Conservation (phyloP, 2,329 filamentous ascomycete genomes). For the Ascochyta pisi region DNA sequence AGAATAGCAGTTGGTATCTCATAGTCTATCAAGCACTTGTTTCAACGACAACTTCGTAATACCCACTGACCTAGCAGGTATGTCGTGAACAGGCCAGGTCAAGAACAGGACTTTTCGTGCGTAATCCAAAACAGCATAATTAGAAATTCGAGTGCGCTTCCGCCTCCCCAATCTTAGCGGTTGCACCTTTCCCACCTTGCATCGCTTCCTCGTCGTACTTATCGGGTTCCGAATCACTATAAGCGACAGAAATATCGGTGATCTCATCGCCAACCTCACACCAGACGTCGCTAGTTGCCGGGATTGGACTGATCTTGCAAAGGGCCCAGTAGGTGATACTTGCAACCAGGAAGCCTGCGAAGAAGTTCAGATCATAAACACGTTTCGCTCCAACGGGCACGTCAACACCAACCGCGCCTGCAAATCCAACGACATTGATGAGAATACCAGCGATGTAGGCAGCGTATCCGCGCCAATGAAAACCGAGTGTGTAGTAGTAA, state of each 20-base stretch:
- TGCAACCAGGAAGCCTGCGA: constrained; percentile 79
- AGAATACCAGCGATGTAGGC: constrained; percentile 85
- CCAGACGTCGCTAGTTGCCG: constrained; percentile 77
- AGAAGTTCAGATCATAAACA: constrained; percentile 91
- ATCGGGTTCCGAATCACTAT: constrained; percentile 32
- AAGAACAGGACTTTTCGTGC: not conserved
- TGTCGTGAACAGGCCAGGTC: constrained; percentile 6
- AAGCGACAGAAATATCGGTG: constrained; percentile 35
- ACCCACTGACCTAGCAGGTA: not conserved
- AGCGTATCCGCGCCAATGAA: constrained; percentile 83
- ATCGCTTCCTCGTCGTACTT: constrained; percentile 39
- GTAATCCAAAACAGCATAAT: not conserved
- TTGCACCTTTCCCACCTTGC: constrained; percentile 25
- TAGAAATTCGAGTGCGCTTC: not conserved
- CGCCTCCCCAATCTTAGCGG: constrained; percentile 15
- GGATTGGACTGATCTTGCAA: constrained; percentile 73
- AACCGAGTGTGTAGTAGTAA: constrained; percentile 76
- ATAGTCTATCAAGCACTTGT: not conserved
- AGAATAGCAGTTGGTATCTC: constrained; percentile 9
- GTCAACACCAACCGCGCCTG: constrained; percentile 72
- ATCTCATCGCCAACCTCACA: constrained; percentile 70
- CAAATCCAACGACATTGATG: constrained; percentile 92
- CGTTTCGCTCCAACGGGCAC: constrained; percentile 83
- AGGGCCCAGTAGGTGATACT: constrained; percentile 71
- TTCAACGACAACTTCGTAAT: constrained; percentile 10